Percentiles rank a stretch among this genome's conserved stretches.
Evolutionary conservation across 164 flowering plant genomes (phyloP).

Genomic region (Saururus chinensis): DNA sequence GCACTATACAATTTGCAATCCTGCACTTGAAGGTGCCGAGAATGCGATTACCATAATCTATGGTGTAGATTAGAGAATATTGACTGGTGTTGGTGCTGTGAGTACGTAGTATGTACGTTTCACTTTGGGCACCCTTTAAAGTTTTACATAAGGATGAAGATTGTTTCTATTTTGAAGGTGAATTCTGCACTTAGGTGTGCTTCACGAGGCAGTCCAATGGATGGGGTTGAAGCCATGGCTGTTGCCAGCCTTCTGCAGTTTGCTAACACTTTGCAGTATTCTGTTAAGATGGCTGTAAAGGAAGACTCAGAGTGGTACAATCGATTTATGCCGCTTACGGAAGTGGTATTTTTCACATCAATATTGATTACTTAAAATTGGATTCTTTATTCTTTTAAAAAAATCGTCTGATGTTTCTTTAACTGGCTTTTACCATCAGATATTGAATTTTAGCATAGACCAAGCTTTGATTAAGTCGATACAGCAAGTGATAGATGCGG

Average conservation of each 20-base stretch:
- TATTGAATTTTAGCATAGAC: slow-evolving; percentile 37
- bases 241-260: slow-evolving; percentile 40
- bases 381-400: neutral
- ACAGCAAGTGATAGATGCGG: slow-evolving; percentile 61
- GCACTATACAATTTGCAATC: too few relatives aligned
- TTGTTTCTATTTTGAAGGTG: slow-evolving; percentile 35
- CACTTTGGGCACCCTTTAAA: too few relatives aligned
- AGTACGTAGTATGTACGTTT: too few relatives aligned
- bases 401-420: neutral
- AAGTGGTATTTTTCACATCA: slow-evolving; percentile 37
- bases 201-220: slow-evolving; percentile 37
- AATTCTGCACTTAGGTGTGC: slow-evolving; percentile 54
- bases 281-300: slow-evolving; percentile 51
- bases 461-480: slow-evolving; percentile 40
- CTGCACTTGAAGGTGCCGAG: too few relatives aligned
- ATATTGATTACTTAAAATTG: neutral
- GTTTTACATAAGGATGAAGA: too few relatives aligned
- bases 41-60: too few relatives aligned
- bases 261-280: slow-evolving; percentile 49
- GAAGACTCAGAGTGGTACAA: slow-evolving; percentile 60
- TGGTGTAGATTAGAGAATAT: too few relatives aligned
- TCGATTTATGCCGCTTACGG: slow-evolving; percentile 71
- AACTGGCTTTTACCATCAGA: slow-evolving; percentile 29
- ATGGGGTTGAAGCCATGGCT: slow-evolving; percentile 63
- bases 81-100: too few relatives aligned